Conservation (phyloP, 2,329 filamentous ascomycete genomes). For the Amylocarpus encephaloides region DNA sequence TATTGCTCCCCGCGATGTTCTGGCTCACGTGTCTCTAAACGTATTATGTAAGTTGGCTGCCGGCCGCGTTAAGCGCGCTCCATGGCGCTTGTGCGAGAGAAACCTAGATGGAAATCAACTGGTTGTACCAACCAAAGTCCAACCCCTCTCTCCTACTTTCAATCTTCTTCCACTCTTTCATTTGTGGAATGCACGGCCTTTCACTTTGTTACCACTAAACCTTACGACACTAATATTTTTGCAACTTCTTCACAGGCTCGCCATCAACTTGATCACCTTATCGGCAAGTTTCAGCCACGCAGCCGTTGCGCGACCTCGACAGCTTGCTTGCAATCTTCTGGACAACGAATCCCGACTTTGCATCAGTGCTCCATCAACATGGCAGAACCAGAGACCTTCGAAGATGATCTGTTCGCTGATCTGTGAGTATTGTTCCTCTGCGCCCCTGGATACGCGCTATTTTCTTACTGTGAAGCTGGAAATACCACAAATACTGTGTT, state of each 20-base stretch:
- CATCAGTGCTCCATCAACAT: constrained; percentile 42
- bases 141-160: background rate
- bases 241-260: background rate
- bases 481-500: background rate
- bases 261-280: too few relatives aligned
- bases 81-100: background rate
- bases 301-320: too few relatives aligned
- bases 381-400: constrained; percentile 75
- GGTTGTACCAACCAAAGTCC: background rate
- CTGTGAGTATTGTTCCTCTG: constrained; percentile 55
- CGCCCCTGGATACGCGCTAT: constrained; percentile 6
- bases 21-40: background rate
- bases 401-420: constrained; percentile 94
- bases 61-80: background rate
- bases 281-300: too few relatives aligned
- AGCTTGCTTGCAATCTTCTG: background rate
- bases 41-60: background rate
- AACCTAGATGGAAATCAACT: background rate
- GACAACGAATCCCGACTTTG: background rate
- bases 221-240: background rate
- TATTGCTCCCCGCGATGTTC: background rate
- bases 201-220: background rate
- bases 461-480: constrained; percentile 2
- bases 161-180: background rate
- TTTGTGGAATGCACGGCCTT: background rate